A percentile compares a stretch with the other conserved stretches of the same genome.
These are phyloP conservation scores for Brassica rapa DNA, from an alignment of 345 rosid genomes.

Conservation along the genomic window DNA sequence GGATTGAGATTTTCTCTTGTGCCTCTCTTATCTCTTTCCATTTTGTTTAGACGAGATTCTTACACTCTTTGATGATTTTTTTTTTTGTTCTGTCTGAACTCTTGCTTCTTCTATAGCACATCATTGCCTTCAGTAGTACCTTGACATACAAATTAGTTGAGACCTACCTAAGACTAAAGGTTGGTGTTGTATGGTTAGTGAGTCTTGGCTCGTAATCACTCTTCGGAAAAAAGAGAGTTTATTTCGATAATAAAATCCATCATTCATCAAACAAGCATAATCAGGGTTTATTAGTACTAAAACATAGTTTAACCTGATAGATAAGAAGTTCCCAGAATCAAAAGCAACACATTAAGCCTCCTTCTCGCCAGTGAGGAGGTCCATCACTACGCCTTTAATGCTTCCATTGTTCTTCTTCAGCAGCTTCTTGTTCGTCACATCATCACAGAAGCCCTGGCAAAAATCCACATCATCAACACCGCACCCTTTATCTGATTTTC, in stretches of 20 bases:
- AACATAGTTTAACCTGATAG: neutral
- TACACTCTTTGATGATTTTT: conserved; percentile 34
- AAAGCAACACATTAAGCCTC: neutral
- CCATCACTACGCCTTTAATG: neutral
- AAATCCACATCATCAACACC: neutral
- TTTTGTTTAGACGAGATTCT: conserved; percentile 38
- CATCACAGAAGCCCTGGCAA: conserved; percentile 24
- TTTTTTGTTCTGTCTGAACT: conserved; percentile 31
- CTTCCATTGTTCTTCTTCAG: neutral
- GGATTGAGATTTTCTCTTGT: conserved; percentile 15
- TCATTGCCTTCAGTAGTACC: neutral
- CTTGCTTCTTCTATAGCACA: conserved; percentile 14
- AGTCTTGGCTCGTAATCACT: neutral
- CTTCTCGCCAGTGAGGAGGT: neutral
- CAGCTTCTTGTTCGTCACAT: neutral
- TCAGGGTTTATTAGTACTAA: neutral
- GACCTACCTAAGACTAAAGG: neutral
- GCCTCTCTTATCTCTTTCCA: conserved; percentile 11
- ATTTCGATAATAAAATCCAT: neutral
- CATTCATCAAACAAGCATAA: neutral
- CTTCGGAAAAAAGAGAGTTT: neutral
- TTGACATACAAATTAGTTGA: neutral
- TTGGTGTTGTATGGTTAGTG: neutral
- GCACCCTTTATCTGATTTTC: too few species aligned
- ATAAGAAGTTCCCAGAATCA: neutral